These are phyloP conservation scores for Acer negundo DNA, from an alignment of 345 rosid genomes.

Conservation along the genomic window DNA sequence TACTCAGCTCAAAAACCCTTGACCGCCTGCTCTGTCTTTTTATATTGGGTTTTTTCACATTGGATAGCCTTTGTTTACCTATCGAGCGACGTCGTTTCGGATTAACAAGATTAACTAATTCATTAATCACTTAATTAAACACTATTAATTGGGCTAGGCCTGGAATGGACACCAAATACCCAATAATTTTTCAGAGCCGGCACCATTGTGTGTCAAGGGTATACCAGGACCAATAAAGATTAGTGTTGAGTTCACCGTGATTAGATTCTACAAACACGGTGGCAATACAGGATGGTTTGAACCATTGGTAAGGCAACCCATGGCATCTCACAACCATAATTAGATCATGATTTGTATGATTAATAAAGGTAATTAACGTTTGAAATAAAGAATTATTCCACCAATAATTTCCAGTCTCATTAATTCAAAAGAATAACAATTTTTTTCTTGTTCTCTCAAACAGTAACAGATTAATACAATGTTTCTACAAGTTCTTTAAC, in stretches of 20 bases:
- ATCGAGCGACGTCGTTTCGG: neutral
- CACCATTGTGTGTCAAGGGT: too few species aligned
- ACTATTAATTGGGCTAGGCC: neutral
- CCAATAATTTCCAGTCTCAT: neutral
- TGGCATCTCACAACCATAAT: too few species aligned
- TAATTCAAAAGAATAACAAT: neutral
- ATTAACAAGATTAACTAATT: neutral
- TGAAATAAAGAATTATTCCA: neutral
- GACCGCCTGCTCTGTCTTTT: neutral
- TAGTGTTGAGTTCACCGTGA: too few species aligned
- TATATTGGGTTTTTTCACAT: neutral
- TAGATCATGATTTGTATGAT: too few species aligned
- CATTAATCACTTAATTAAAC: neutral
- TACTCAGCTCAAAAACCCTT: slow-evolving; percentile 19
- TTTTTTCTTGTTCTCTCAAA: neutral
- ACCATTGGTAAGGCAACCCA: too few species aligned
- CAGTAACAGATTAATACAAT: neutral
- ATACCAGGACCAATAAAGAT: too few species aligned
- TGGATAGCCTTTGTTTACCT: neutral
- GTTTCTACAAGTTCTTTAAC: neutral
- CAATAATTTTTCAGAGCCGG: too few species aligned
- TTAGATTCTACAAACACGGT: too few species aligned
- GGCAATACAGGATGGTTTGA: too few species aligned
- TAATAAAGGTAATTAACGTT: too few species aligned
- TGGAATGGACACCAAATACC: too few species aligned